phyloP scores from a whole-genome alignment of 352 stramenopile genomes.

The Elongisporangium undulatum region DNA sequence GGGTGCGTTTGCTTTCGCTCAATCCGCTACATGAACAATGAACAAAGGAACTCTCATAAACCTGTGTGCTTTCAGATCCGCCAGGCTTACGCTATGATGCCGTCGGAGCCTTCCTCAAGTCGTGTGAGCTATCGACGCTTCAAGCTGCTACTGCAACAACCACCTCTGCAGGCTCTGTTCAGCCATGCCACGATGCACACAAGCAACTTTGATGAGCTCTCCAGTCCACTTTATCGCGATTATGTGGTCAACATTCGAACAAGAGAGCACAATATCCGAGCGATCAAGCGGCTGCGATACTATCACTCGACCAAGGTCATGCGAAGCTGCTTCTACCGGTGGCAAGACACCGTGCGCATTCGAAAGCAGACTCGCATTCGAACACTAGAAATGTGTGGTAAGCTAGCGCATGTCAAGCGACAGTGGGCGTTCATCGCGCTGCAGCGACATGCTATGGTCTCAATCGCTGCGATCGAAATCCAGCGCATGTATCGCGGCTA shows the following conservation, averaged over 20 bases:
- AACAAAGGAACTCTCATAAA: constrained; percentile 1
- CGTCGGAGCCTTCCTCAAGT: constrained; percentile 21
- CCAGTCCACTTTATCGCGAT: constrained; percentile 42
- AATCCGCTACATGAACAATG: background rate
- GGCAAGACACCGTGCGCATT: constrained; percentile 26
- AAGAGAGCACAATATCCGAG: constrained; percentile 37
- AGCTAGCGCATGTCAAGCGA: constrained; percentile 27
- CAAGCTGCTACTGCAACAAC: constrained; percentile 32
- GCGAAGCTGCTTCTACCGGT: constrained; percentile 35
- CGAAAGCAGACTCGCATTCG: constrained; percentile 27
- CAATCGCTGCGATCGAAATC: constrained; percentile 57
- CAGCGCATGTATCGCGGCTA: constrained; percentile 54
- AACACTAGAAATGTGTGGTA: constrained; percentile 20
- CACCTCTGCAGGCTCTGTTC: constrained; percentile 40
- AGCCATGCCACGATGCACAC: constrained; percentile 36
- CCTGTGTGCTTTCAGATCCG: constrained; percentile 24
- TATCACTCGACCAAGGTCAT: constrained; percentile 36
- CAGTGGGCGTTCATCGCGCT: constrained; percentile 32
- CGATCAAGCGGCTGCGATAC: constrained; percentile 48
- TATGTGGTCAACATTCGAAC: constrained; percentile 42
- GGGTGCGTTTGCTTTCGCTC: constrained; percentile 21
- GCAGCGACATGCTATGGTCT: constrained; percentile 34
- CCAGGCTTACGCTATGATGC: constrained; percentile 36
- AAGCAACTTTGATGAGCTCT: constrained; percentile 49
- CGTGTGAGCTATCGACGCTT: constrained; percentile 44